Conservation (phyloP, 2,329 filamentous ascomycete genomes). For the Pseudogymnoascus sp. region DNA sequence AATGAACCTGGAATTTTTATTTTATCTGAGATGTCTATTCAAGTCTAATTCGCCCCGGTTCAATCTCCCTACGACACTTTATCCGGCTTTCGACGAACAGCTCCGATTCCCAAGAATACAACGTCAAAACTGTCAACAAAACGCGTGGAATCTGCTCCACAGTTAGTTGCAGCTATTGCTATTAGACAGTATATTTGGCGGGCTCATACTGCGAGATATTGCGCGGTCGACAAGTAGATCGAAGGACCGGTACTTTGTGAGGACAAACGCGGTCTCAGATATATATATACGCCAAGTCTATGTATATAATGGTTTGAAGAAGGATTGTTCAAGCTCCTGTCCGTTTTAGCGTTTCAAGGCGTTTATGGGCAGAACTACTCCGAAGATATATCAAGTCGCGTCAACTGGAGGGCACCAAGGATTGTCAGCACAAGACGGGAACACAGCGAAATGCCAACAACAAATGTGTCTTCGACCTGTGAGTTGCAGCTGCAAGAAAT, state of each 20-base stretch:
- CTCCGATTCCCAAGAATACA: neutral
- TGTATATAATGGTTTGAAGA: neutral
- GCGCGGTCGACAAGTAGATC: neutral
- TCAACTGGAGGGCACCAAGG: neutral
- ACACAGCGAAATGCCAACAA: slow-evolving; percentile 23
- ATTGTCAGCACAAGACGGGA: neutral
- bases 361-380: neutral
- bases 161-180: neutral
- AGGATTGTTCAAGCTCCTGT: neutral
- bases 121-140: neutral
- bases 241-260: neutral
- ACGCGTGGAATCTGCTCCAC: neutral
- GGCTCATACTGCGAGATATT: neutral
- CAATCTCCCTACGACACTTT: neutral
- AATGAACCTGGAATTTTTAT: neutral
- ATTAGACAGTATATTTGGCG: neutral
- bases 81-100: neutral
- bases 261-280: neutral
- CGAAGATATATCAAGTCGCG: neutral
- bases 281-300: neutral
- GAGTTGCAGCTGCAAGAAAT: slow-evolving; percentile 46
- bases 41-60: neutral
- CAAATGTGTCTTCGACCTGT: slow-evolving; percentile 21
- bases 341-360: neutral
- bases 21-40: neutral